Percentiles rank a stretch among this genome's conserved stretches.
Evolutionary conservation across 176 grass and related monocot species (phyloP).

Genomic region (Zoysia japonica): DNA sequence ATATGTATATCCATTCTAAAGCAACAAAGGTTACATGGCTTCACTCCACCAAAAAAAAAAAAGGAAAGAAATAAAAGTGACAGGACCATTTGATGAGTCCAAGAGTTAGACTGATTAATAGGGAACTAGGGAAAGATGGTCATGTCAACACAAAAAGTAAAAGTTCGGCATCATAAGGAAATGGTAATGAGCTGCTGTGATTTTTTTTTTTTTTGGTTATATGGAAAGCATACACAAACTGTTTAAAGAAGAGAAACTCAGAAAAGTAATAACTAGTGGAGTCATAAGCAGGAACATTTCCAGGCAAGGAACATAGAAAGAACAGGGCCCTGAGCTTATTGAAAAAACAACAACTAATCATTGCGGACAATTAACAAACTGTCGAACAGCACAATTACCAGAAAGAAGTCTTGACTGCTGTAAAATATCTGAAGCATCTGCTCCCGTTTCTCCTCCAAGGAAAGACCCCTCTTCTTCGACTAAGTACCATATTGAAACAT

Average conservation of each 20-base stretch:
- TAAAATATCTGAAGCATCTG: constrained; percentile 99
- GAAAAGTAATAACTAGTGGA: background rate
- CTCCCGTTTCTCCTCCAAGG: constrained; percentile 89
- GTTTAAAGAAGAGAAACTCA: background rate
- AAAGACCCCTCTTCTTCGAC: constrained; percentile 99
- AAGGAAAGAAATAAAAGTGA: background rate
- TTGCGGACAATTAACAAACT: constrained; percentile 13
- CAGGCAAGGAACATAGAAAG: background rate
- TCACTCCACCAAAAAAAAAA: background rate
- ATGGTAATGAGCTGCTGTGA: background rate
- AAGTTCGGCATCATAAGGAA: background rate
- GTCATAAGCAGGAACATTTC: background rate
- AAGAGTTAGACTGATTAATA: background rate
- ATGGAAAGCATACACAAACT: background rate
- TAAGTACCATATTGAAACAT: constrained; percentile 32
- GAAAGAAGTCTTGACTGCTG: constrained; percentile 81
- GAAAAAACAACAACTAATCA: background rate
- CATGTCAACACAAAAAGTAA: background rate
- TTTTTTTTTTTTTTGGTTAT: background rate
- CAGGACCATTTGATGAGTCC: background rate
- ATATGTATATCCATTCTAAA: background rate
- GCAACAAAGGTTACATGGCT: background rate
- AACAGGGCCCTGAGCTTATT: background rate
- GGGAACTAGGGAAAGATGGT: background rate
- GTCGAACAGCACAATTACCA: constrained; percentile 45